Evolutionary conservation across 2,329 filamentous ascomycete species (phyloP).

Genomic region (Ramularia collo-cygni): DNA sequence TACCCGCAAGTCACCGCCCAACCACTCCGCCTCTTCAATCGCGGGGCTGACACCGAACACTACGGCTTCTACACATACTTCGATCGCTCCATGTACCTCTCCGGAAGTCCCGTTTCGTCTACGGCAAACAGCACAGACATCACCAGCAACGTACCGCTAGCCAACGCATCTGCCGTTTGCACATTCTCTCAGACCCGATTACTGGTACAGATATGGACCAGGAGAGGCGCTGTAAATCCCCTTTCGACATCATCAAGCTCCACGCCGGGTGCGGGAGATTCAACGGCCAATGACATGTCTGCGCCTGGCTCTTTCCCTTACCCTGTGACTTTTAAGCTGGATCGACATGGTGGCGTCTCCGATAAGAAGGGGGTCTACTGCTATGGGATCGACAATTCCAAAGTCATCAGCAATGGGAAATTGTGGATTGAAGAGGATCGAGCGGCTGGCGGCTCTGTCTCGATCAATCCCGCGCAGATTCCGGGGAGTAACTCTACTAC

Average conservation of each 20-base stretch:
- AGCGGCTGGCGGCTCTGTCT: conserved; percentile 39
- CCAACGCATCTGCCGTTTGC: conserved; percentile 22
- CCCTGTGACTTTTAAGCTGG: conserved; percentile 52
- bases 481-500: conserved; percentile 28
- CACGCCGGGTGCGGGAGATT: conserved; percentile 25
- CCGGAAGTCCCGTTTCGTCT: conserved; percentile 45
- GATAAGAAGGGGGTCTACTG: conserved; percentile 54
- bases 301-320: conserved; percentile 55
- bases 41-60: conserved; percentile 72
- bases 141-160: conserved; percentile 13
- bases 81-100: conserved; percentile 77
- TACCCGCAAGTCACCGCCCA: conserved; percentile 64
- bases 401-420: conserved; percentile 38
- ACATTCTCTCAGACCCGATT: conserved; percentile 57
- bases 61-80: conserved; percentile 94
- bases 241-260: not conserved
- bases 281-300: conserved; percentile 40
- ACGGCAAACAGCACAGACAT: conserved; percentile 6
- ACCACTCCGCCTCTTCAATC: conserved; percentile 78
- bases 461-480: conserved; percentile 46
- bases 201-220: conserved; percentile 57
- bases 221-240: conserved; percentile 22
- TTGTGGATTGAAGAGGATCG: conserved; percentile 49
- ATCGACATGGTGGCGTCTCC: conserved; percentile 52
- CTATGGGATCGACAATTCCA: conserved; percentile 47